Conservation (phyloP, 345 rosid genomes). For the Brassica incana region DNA sequence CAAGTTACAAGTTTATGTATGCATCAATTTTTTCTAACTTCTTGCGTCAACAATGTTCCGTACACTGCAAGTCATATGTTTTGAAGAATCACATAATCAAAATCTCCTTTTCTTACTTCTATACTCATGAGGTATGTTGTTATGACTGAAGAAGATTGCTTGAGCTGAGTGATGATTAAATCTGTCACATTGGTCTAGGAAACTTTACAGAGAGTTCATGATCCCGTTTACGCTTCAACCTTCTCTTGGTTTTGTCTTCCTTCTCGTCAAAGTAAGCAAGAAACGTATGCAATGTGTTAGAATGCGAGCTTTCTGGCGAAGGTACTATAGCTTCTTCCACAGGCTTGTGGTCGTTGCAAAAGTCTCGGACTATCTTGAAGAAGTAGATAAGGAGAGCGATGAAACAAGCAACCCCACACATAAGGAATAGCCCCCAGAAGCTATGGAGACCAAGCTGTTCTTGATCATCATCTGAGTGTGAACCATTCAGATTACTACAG, state of each 20-base stretch:
- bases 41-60: background rate
- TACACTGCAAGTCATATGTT: background rate
- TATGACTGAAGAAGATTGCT: background rate
- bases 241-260: background rate
- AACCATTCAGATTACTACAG: background rate
- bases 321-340: background rate
- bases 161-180: background rate
- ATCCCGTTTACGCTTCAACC: background rate
- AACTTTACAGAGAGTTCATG: background rate
- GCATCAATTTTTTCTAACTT: background rate
- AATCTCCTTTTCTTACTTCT: background rate
- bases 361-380: background rate
- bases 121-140: background rate
- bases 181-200: background rate
- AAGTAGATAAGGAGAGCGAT: background rate
- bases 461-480: background rate
- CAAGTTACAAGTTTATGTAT: background rate
- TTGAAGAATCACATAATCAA: background rate
- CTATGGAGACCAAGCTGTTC: background rate
- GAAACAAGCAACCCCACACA: background rate
- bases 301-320: background rate
- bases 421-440: background rate
- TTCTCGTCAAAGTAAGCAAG: background rate
- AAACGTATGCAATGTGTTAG: background rate
- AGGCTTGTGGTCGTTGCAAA: background rate